A percentile compares a stretch with the other conserved stretches of the same genome.
Conservation (phyloP, 257 asterid species). For the Knoxia roxburghii region DNA sequence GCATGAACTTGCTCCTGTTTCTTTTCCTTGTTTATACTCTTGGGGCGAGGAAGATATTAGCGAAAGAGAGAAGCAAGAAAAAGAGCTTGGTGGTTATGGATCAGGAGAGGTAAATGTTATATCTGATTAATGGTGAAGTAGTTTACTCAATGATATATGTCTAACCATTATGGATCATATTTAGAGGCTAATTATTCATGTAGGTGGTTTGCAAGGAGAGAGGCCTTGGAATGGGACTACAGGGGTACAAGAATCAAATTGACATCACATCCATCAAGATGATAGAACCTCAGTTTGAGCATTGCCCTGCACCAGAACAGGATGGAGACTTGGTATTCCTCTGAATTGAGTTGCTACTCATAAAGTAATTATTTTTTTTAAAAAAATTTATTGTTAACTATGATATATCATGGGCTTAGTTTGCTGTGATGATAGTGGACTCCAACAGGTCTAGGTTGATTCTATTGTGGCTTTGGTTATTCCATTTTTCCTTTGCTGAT, state of each 20-base stretch:
- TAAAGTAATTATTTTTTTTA: not conserved
- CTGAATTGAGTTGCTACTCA: not conserved
- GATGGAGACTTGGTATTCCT: slow-evolving; percentile 44
- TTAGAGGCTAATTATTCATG: slow-evolving; percentile 18
- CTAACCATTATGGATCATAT: slow-evolving; percentile 13
- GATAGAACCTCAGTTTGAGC: slow-evolving; percentile 39
- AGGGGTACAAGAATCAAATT: slow-evolving; percentile 50
- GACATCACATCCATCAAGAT: slow-evolving; percentile 34
- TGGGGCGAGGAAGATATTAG: slow-evolving; percentile 99
- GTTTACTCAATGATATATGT: slow-evolving; percentile 4
- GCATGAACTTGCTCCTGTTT: slow-evolving; percentile 75
- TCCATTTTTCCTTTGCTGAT: not conserved
- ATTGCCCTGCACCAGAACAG: slow-evolving; percentile 43
- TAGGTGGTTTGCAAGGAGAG: slow-evolving; percentile 96
- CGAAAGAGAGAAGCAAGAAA: slow-evolving; percentile 90
- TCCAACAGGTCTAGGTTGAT: not conserved
- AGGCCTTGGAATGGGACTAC: slow-evolving; percentile 83
- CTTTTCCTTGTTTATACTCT: slow-evolving; percentile 82
- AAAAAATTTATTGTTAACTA: not conserved
- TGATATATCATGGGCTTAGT: not conserved
- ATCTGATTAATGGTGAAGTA: not conserved
- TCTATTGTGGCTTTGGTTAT: not conserved
- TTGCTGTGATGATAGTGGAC: not conserved
- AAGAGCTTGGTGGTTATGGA: slow-evolving; percentile 97
- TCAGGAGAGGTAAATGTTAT: slow-evolving; percentile 80